A percentile compares a stretch with the other conserved stretches of the same genome.
These are phyloP conservation scores for Trametes villosa DNA, from an alignment of 768 basidiomycete species.

Conservation along the genomic window DNA sequence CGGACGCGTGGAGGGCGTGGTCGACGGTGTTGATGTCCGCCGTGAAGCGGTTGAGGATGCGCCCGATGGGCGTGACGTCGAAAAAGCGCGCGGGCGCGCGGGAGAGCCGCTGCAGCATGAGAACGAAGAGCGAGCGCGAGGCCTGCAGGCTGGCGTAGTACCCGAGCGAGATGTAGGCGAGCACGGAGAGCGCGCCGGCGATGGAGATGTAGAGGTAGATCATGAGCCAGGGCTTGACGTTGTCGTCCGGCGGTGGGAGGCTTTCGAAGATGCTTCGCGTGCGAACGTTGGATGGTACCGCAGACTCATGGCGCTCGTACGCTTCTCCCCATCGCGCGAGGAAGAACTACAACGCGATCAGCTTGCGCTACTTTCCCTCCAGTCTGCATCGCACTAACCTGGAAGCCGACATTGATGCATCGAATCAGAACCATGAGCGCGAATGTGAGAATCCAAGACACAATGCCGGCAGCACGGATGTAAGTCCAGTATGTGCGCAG, in stretches of 20 bases:
- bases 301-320: constrained; percentile 45
- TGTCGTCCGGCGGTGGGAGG: constrained; percentile 59
- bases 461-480: constrained; percentile 60
- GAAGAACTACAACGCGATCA: constrained; percentile 51
- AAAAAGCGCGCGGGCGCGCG: constrained; percentile 72
- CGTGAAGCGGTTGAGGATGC: constrained; percentile 81
- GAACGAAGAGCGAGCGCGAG: constrained; percentile 60
- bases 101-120: constrained; percentile 57
- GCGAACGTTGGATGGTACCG: not conserved
- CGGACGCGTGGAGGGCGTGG: constrained; percentile 59
- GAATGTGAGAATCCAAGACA: constrained; percentile 58
- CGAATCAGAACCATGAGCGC: constrained; percentile 58
- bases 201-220: constrained; percentile 66
- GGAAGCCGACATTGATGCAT: constrained; percentile 57
- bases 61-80: constrained; percentile 74
- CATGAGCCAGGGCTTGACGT: constrained; percentile 69
- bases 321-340: constrained; percentile 73
- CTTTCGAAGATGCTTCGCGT: constrained; percentile 41
- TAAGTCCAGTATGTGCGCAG: constrained; percentile 64
- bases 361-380: no score
- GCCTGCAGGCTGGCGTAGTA: constrained; percentile 74
- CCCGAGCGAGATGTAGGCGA: constrained; percentile 62
- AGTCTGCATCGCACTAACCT: constrained; percentile 41
- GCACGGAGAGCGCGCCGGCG: constrained; percentile 55
- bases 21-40: constrained; percentile 77